Conservation (phyloP, 2,329 filamentous ascomycete genomes). For the Colletotrichum sublineola region DNA sequence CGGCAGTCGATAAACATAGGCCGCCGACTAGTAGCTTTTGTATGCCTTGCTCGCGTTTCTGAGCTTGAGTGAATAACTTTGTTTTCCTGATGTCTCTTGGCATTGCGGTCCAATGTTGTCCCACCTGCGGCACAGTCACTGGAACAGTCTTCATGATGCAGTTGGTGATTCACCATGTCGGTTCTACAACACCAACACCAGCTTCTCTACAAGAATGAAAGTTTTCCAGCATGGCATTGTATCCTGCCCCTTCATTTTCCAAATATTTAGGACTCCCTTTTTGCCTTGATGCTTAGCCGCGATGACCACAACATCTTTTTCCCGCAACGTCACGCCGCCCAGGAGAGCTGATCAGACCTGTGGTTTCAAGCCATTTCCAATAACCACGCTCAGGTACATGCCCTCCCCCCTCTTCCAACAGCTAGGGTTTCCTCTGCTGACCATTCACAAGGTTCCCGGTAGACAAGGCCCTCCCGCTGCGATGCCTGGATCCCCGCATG, state of each 20-base stretch:
- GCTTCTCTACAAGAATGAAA: neutral
- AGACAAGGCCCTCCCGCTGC: neutral
- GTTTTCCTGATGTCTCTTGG: too few species aligned
- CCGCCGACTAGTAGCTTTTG: neutral
- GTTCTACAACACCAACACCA: neutral
- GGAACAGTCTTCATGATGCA: neutral
- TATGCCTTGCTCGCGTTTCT: neutral
- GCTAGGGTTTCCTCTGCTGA: neutral
- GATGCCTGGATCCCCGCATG: neutral
- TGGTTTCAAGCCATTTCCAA: slow-evolving; percentile 4
- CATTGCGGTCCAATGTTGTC: too few species aligned
- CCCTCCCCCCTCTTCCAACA: accelerated
- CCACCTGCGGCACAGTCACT: neutral
- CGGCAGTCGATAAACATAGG: neutral
- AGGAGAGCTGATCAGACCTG: slow-evolving; percentile 15
- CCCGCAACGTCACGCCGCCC: neutral
- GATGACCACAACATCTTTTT: neutral
- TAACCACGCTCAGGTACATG: neutral
- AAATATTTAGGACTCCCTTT: too few species aligned
- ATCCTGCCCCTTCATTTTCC: neutral
- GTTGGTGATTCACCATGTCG: neutral
- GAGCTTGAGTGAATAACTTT: neutral
- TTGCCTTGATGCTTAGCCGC: too few species aligned
- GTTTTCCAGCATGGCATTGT: too few species aligned
- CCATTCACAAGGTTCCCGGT: neutral